phyloP scores from a whole-genome alignment of 2,329 filamentous ascomycete species.

The Passalora sequoiae region DNA sequence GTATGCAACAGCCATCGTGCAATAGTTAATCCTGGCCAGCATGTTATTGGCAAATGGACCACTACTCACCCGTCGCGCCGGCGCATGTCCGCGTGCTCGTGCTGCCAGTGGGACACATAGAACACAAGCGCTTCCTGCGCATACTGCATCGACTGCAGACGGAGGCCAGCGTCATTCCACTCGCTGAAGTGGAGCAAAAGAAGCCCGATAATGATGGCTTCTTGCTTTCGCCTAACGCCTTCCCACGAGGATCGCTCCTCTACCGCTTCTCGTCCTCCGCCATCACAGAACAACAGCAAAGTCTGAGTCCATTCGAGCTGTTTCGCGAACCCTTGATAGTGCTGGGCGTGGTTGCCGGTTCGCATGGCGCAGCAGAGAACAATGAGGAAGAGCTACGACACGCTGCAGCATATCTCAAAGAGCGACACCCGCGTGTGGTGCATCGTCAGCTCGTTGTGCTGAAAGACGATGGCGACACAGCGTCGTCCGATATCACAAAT shows the following conservation, averaged over 20 bases:
- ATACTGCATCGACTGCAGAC: conserved; percentile 73
- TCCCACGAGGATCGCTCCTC: conserved; percentile 77
- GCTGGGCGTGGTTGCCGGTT: conserved; percentile 79
- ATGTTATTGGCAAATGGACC: conserved; percentile 51
- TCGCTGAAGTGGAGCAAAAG: conserved; percentile 21
- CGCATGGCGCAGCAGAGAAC: conserved; percentile 52
- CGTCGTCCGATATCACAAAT: conserved; percentile 10
- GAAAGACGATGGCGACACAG: conserved; percentile 10
- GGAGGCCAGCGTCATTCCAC: conserved; percentile 65
- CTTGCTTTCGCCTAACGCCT: conserved; percentile 72
- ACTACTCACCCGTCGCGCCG: conserved; percentile 83
- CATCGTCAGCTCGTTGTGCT: conserved; percentile 30
- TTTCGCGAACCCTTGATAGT: conserved; percentile 80
- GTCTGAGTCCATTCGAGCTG: conserved; percentile 82
- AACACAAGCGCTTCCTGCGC: conserved; percentile 68
- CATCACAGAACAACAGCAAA: conserved; percentile 71
- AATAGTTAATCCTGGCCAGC: too few species aligned
- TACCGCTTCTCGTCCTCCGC: conserved; percentile 81
- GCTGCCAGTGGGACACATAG: conserved; percentile 81
- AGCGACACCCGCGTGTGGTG: conserved; percentile 31
- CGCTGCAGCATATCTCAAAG: conserved; percentile 28
- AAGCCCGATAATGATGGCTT: conserved; percentile 12
- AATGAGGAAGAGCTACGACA: conserved; percentile 26
- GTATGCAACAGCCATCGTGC: too few species aligned
- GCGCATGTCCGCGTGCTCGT: conserved; percentile 85